Evolutionary conservation across 768 basidiomycete genomes (phyloP).

Genomic region (Rhizopogon rudus): DNA sequence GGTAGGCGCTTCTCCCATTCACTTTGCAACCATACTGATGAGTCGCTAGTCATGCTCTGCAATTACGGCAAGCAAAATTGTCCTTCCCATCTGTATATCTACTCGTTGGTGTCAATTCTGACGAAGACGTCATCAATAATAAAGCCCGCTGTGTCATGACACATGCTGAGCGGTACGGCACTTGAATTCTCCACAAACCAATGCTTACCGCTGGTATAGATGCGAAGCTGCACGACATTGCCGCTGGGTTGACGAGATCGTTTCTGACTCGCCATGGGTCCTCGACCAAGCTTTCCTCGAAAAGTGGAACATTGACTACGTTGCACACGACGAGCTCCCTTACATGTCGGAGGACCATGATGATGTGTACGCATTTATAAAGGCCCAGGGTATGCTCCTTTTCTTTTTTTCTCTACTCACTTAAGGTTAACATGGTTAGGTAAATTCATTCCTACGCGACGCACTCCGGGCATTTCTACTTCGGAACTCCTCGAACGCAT

Average conservation of each 20-base stretch:
- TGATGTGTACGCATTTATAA: conserved; percentile 83
- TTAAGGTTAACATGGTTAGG: conserved; percentile 39
- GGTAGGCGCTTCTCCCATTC: conserved; percentile 42
- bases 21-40: conserved; percentile 4
- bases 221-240: conserved; percentile 93
- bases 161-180: conserved; percentile 73
- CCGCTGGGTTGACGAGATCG: conserved; percentile 93
- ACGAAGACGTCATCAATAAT: conserved; percentile 71
- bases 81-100: conserved; percentile 89
- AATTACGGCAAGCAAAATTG: conserved; percentile 94
- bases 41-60: conserved; percentile 75
- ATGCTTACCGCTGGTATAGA: conserved; percentile 29
- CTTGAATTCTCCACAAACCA: background rate
- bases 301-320: conserved; percentile 89
- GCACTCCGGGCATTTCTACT: conserved; percentile 93
- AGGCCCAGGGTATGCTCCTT: conserved; percentile 60
- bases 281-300: conserved; percentile 78
- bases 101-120: conserved; percentile 89
- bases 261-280: conserved; percentile 90
- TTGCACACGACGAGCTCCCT: conserved; percentile 93
- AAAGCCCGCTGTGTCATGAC: conserved; percentile 85
- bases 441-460: conserved; percentile 90
- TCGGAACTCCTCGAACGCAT: conserved; percentile 91
- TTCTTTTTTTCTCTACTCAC: background rate
- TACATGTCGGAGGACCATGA: conserved; percentile 75